A percentile compares a stretch with the other conserved stretches of the same genome.
phyloP scores from a whole-genome alignment of 2,329 filamentous ascomycete genomes.

The Fusarium circinatum region DNA sequence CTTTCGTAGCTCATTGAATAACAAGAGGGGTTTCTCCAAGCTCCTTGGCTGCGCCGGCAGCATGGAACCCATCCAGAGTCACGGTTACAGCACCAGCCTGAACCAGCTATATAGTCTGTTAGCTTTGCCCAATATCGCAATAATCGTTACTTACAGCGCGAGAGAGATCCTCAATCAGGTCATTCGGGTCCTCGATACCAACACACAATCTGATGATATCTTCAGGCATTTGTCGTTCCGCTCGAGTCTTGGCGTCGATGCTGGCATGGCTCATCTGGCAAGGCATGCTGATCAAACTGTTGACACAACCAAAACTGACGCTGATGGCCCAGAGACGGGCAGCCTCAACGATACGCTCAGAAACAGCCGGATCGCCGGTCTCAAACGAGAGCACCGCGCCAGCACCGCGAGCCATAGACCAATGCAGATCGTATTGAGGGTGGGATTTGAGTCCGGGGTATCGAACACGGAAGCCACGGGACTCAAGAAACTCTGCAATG shows the following conservation, averaged over 20 bases:
- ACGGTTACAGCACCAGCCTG: slow-evolving; percentile 94
- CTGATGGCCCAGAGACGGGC: slow-evolving; percentile 93
- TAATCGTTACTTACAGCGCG: slow-evolving; percentile 76
- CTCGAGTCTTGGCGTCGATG: slow-evolving; percentile 93
- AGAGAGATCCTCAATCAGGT: slow-evolving; percentile 91
- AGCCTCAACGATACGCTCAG: slow-evolving; percentile 93
- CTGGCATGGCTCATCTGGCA: slow-evolving; percentile 99
- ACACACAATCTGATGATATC: slow-evolving; percentile 96
- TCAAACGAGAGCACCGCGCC: slow-evolving; percentile 97
- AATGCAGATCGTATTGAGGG: slow-evolving; percentile 95
- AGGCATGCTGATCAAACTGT: slow-evolving; percentile 98
- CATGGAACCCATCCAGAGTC: slow-evolving; percentile 83
- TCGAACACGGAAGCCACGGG: slow-evolving; percentile 90
- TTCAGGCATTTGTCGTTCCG: slow-evolving; percentile 91
- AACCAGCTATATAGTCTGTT: slow-evolving; percentile 71
- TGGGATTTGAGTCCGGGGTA: slow-evolving; percentile 95
- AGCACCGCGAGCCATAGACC: slow-evolving; percentile 92
- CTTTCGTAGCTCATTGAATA: slow-evolving; percentile 22
- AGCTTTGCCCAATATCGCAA: slow-evolving; percentile 21
- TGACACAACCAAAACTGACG: slow-evolving; percentile 97
- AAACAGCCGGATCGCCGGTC: slow-evolving; percentile 85
- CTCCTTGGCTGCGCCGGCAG: slow-evolving; percentile 54
- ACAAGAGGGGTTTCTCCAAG: slow-evolving; percentile 47
- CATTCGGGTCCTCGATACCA: slow-evolving; percentile 91
- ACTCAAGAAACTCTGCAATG: slow-evolving; percentile 92